Base-by-base conservation (phyloP, 1,284 basidiomycete genomes). In the Boletus austroedulis region DNA sequence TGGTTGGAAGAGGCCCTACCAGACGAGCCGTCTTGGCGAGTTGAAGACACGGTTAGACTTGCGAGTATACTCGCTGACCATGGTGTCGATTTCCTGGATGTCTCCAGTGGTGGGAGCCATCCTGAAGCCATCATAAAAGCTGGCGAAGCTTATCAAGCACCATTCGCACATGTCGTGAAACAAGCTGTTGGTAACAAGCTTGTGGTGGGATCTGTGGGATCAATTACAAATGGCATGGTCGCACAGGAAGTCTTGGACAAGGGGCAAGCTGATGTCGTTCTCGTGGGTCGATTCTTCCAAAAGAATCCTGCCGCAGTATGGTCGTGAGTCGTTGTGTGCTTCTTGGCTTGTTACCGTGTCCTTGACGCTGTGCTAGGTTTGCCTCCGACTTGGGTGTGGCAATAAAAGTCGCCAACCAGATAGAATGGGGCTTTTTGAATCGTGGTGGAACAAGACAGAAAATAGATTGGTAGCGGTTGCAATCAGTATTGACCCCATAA, bases 21-120 rank as follows among this genome's bases (percentile, higher is more conserved):
- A 7, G 72, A 82, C 36, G 77, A 81, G 55, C 76, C 72, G 19
- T 78, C 76, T 28, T 89, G 86, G 86, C 80, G 81, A 5, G 65
- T 82, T 5, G 81, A 87, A 66, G 87, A 89, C 65, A 84, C 81
- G 11, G 79, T 80, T 31, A 71, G 77, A 38, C 72, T 89, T 28
- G 78, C 82, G 6, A 70, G 73, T 28, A 75, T 84, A 61, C 76
- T 89, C 4, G 72, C 73, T 26, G 79, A 82, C 19, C 76, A 80
- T n/a, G 86, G 86, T 3, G 78, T 90, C 44, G 87, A 89, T 67
- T 76, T 89, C 43, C 72, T 90, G 41, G 87, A 90, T 63, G 76
- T 87, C 41, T 84, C 82, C n/a, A 77, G 78, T 2, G 86, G 82
- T 9, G 87, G 86, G 2, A 83, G 80, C 61, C 79, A 80, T 60